Evolutionary conservation across 73 alveolate species (phyloP).

Genomic region (Effrenium voratum): DNA sequence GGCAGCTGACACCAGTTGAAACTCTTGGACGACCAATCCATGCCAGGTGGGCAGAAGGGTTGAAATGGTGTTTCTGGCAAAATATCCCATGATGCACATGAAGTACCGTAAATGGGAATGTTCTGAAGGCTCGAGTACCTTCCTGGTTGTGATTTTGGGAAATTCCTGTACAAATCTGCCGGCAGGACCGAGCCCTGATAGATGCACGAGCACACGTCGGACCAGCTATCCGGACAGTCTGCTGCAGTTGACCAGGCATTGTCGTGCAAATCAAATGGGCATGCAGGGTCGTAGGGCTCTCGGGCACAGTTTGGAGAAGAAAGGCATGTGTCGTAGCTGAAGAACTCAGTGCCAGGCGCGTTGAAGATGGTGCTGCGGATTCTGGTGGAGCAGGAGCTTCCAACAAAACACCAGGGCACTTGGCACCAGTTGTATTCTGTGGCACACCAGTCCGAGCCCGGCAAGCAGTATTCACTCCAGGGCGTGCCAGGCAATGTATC

Average conservation of each 20-base stretch:
- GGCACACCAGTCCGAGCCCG: slow-evolving; percentile 25
- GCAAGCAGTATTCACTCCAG: background rate
- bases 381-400: background rate
- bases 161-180: slow-evolving; percentile 8
- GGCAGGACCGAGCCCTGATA: slow-evolving; percentile 29
- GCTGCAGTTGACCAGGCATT: slow-evolving; percentile 7
- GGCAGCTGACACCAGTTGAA: slow-evolving; percentile 80
- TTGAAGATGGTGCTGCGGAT: background rate
- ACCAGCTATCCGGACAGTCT: slow-evolving; percentile 13
- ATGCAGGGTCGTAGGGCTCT: background rate
- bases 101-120: slow-evolving; percentile 43
- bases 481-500: slow-evolving; percentile 58
- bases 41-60: slow-evolving; percentile 57
- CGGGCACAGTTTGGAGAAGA: background rate
- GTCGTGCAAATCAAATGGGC: background rate
- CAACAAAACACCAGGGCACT: slow-evolving; percentile 5
- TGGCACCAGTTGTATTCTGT: slow-evolving; percentile 15
- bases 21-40: slow-evolving; percentile 71
- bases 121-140: background rate
- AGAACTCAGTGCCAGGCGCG: background rate
- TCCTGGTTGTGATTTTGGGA: slow-evolving; percentile 1
- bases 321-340: slow-evolving; percentile 19
- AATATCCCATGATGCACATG: slow-evolving; percentile 69
- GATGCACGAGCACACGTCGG: slow-evolving; percentile 57
- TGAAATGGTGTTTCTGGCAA: slow-evolving; percentile 69